Base-by-base conservation (phyloP, 2,329 filamentous ascomycete genomes). In the Fusarium scirpi region DNA sequence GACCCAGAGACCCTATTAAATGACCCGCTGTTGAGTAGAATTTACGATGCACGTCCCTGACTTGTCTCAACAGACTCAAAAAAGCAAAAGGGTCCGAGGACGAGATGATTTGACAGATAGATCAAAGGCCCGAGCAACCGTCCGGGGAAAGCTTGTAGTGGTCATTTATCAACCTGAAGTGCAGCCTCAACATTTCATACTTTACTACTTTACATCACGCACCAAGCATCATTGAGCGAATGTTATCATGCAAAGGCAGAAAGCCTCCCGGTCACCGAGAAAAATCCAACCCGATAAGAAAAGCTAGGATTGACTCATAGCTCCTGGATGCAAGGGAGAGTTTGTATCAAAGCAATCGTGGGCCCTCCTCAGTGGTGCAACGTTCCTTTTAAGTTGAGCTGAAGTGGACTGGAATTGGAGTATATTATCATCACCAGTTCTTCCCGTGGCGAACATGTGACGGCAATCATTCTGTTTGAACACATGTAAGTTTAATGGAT, bases 241-340 rank as follows among this genome's bases (percentile, higher is more conserved):
- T 41, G 13, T n/a, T 29, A n/a, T 18, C 9, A 41, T 52, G 24
- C 16, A 15, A 41, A n/a, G 49, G 25, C 49, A 52, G 12, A 20
- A 18, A 41, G 22, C 16, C 30, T 38, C 20, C 20, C 27, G 20
- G 16, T 20, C 48, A 53, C 38, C 10, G 30, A 15, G 15, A 27
- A 15, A 16, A 27, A 18, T 40, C 32, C 15, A 9, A 25, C 11
- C 18, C 7, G 16, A 27, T 25, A 47, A 47, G 7, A 5, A 29
- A 27, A 29, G 45, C 13, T 16, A 29, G 34, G 15, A 24, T 24
- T 15, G 22, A 44, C 20, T 24, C 41, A 44, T 44, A 16, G 16
- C 41, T 44, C 22, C 13, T 53, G 24, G 8, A 71, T 27, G 68
- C 38, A 71, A 69, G 64, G 64, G 67, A 55, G 25, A 51, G 16